A percentile compares a stretch with the other conserved stretches of the same genome.
phyloP scores from a whole-genome alignment of 2,329 filamentous ascomycete genomes.

The Alternaria arborescens region DNA sequence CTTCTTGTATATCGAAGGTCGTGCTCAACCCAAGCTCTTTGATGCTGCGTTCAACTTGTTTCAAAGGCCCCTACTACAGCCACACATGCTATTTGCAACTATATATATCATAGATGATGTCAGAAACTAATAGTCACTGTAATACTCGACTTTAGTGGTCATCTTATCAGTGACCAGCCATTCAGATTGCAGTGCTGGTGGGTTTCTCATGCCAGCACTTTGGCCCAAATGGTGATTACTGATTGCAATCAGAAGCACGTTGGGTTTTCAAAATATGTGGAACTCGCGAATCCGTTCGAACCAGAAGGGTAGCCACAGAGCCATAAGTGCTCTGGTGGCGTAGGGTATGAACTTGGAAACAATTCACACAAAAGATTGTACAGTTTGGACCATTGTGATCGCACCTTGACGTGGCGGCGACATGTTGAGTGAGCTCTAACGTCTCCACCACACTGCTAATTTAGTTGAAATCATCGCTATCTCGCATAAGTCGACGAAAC shows the following conservation, averaged over 20 bases:
- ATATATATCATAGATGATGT: not conserved
- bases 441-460: not conserved
- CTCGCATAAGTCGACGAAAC: not conserved
- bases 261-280: not conserved
- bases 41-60: constrained; percentile 25
- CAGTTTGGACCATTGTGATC: not conserved
- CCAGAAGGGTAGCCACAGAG: not conserved
- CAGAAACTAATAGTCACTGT: not conserved
- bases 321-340: not conserved
- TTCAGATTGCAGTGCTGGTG: not conserved
- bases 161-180: not conserved
- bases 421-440: not conserved
- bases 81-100: constrained; percentile 12
- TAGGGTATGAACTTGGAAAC: not conserved
- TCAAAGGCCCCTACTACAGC: constrained; percentile 17
- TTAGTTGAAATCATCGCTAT: not conserved
- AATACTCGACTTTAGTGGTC: not conserved
- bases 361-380: not conserved
- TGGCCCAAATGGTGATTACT: not conserved
- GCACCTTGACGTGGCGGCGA: not conserved
- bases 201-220: not conserved
- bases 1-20: constrained; percentile 13
- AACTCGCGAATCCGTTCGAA: not conserved
- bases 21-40: constrained; percentile 26
- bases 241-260: not conserved